A percentile compares a stretch with the other conserved stretches of the same genome.
Evolutionary conservation across 2,329 filamentous ascomycete species (phyloP).

Genomic region (Oidium heveae): DNA sequence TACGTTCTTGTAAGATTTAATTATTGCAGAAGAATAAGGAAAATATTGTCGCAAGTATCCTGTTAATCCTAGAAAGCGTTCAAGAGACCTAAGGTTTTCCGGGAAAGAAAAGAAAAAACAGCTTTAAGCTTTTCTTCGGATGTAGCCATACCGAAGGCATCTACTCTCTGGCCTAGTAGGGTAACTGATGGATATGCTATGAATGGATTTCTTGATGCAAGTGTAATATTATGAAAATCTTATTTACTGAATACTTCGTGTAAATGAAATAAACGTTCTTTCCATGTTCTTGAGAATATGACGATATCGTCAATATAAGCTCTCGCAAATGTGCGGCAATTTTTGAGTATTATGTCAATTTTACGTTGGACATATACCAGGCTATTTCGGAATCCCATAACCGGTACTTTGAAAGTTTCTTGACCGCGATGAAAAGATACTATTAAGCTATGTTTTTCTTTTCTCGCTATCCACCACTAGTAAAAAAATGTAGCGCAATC

Average conservation of each 20-base stretch:
- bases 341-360: background rate
- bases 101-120: background rate
- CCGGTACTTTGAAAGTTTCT: background rate
- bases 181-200: background rate
- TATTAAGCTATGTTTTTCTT: background rate
- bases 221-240: background rate
- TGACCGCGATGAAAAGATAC: background rate
- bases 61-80: background rate
- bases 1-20: background rate
- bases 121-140: background rate
- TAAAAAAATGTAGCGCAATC: background rate
- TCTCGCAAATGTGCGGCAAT: background rate
- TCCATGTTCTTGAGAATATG: background rate
- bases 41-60: background rate
- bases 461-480: background rate
- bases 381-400: background rate
- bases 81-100: background rate
- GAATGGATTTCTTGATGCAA: background rate
- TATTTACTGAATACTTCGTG: background rate
- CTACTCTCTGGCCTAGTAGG: background rate
- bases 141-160: background rate
- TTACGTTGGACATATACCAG: background rate
- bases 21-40: background rate
- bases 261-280: background rate
- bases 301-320: background rate